Evolutionary conservation across 228 moss, liverwort and hornwort genomes (phyloP).

Genomic region (Sphagnum fallax): DNA sequence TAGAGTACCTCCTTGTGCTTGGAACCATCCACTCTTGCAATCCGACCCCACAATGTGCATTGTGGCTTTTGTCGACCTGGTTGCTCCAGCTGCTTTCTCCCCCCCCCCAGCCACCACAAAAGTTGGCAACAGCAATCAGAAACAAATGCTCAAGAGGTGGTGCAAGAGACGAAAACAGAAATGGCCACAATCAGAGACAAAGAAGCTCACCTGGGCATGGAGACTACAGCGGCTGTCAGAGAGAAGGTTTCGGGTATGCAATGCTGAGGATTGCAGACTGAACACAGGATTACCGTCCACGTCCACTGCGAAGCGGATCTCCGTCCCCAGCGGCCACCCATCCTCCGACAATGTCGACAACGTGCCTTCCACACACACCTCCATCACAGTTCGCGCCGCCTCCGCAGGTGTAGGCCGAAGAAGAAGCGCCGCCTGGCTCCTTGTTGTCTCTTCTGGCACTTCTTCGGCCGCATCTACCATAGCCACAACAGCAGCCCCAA

Average conservation of each 20-base stretch:
- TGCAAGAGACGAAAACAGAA: no score
- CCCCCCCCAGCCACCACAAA: no score
- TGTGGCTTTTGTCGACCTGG: conserved; percentile 89
- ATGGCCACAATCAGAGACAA: no score
- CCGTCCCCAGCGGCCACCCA: conserved; percentile 82
- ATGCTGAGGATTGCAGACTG: conserved; percentile 46
- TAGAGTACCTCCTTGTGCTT: conserved; percentile 42
- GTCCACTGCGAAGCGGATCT: conserved; percentile 78
- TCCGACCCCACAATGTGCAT: conserved; percentile 73
- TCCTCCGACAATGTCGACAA: conserved; percentile 70
- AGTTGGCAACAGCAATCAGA: no score
- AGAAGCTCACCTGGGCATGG: conserved; percentile 60
- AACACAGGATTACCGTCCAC: conserved; percentile 72
- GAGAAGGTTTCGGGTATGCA: conserved; percentile 54
- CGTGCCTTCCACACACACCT: conserved; percentile 72
- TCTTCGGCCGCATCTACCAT: no score
- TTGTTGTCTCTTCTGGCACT: no score
- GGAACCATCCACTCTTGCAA: conserved; percentile 51
- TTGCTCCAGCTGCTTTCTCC: conserved; percentile 65
- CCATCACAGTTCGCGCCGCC: conserved; percentile 71
- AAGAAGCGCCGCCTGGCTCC: not conserved
- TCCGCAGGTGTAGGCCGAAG: conserved; percentile 74
- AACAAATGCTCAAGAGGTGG: no score
- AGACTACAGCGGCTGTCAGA: conserved; percentile 78
- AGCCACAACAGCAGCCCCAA: no score